Base-by-base conservation (phyloP, 257 asterid species). In the Phtheirospermum japonicum region DNA sequence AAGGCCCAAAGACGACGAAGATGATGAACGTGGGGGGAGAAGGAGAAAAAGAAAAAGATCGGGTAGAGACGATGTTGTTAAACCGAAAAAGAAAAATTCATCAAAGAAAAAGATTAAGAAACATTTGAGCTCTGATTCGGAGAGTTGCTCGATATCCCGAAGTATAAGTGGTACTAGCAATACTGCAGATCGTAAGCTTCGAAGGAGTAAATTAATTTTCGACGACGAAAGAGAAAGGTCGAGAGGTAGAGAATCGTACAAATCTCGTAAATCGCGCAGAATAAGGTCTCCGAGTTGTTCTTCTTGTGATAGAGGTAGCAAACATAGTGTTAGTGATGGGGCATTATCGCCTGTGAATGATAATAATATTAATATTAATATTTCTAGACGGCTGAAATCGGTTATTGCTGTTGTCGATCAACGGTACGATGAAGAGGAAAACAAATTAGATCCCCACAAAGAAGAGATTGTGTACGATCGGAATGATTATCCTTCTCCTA, bases 331-430 rank as follows among this genome's bases (percentile, higher is more conserved):
- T 34, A 51, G 75, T 53, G 83, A 56, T 23, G 76, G 60, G 80
- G 76, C 46, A 57, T 62, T 69, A n/a, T 56, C 39, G 23, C 70
- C 61, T 64, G 78, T 71, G 52, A 23, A 18, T 17, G 8, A 46
- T 46, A 18, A 46, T 3, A 16, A 16, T 16, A 46, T 4, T 17
- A 46, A 46, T 12, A 5, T n/a, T 55, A 57, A 71, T 72, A 75
- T 72, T 45, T 66, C 87, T 46, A 76, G 79, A 73, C 95, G 93
- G 57, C 71, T 92, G 73, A 86, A 62, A 78, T 92, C 98, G 18
- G 86, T 89, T 71, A 89, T 92, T 59, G 50, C 70, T 55, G 39
- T 86, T 71, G 80, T 70, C 49, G 59, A 70, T 73, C 83, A 50
- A 61, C 37, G 74, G 46, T 32, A 11, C 17, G 83, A 75, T 59